Conservation (phyloP, 2,329 filamentous ascomycete genomes). For the Rachicladosporium sp. region DNA sequence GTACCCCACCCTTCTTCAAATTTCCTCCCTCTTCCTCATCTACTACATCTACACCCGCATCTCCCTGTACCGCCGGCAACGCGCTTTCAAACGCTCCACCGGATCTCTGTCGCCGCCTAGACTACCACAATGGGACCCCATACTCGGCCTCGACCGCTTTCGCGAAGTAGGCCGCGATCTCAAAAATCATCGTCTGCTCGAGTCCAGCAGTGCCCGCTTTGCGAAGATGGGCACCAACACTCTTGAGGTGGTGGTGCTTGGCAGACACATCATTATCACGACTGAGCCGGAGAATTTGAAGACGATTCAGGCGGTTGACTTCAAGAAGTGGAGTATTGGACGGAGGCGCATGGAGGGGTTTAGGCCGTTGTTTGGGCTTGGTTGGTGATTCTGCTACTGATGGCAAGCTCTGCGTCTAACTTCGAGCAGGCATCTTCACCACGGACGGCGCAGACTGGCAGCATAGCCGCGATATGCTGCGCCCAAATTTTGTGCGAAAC, state of each 20-base stretch:
- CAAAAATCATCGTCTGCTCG: conserved; percentile 26
- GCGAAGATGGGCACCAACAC: conserved; percentile 20
- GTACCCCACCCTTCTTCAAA: too few species aligned
- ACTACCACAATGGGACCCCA: conserved; percentile 33
- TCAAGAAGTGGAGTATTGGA: conserved; percentile 35
- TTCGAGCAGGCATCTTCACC: conserved; percentile 27
- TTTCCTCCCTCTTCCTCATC: background rate
- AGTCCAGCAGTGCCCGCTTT: conserved; percentile 23
- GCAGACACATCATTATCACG: conserved; percentile 26
- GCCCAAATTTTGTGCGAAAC: conserved; percentile 41
- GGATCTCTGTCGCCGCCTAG: background rate
- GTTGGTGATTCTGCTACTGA: conserved; percentile 14
- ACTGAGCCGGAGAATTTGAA: conserved; percentile 38
- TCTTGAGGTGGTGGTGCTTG: conserved; percentile 27
- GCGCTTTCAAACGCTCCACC: conserved; percentile 1
- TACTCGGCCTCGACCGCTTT: conserved; percentile 43
- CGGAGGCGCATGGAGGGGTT: conserved; percentile 24
- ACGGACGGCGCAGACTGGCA: conserved; percentile 30
- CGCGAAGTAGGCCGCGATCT: conserved; percentile 26
- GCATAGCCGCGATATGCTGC: conserved; percentile 34
- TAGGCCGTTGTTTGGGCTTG: conserved; percentile 30
- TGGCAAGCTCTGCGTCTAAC: background rate
- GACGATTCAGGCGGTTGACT: conserved; percentile 31
- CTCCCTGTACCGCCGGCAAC: conserved; percentile 1
- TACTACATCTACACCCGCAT: conserved; percentile 2